phyloP scores from a whole-genome alignment of 139 green algal species.

The Bryopsis sp. region DNA sequence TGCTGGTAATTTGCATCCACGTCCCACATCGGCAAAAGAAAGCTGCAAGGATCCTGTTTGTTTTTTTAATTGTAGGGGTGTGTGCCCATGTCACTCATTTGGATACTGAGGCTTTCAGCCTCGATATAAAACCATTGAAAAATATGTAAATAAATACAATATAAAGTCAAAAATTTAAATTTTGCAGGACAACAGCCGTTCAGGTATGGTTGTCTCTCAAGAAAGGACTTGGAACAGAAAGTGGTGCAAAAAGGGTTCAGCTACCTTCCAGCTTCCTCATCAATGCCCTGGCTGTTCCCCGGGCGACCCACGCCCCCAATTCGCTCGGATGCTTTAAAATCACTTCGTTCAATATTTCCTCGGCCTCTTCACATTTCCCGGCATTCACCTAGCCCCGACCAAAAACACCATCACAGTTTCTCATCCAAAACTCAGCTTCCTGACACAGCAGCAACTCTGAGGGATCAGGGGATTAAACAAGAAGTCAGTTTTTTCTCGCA shows the following conservation, averaged over 20 bases:
- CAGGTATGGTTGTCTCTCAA: background rate
- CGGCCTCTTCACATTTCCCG: conserved; percentile 52
- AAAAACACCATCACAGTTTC: background rate
- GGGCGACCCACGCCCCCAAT: conserved; percentile 48
- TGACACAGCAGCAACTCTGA: too few relatives aligned
- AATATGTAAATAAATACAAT: conserved; percentile 1
- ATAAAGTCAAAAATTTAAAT: conserved; percentile 4
- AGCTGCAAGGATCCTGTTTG: background rate
- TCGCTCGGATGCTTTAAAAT: conserved; percentile 32
- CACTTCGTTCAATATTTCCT: conserved; percentile 53
- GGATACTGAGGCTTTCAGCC: too few relatives aligned
- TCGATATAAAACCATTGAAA: background rate
- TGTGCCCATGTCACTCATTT: too few relatives aligned
- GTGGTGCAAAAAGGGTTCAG: background rate
- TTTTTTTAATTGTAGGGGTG: background rate
- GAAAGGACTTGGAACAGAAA: background rate
- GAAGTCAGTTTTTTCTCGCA: too few relatives aligned
- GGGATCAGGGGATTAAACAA: too few relatives aligned
- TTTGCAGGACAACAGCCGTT: background rate
- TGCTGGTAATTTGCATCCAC: background rate
- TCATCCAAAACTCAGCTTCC: too few relatives aligned
- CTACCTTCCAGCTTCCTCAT: conserved; percentile 44
- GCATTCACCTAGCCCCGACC: conserved; percentile 53
- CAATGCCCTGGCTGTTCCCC: conserved; percentile 69
- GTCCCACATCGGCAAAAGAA: background rate